Evolutionary conservation across 2,329 filamentous ascomycete genomes (phyloP), one percentile per base, ranked within the genome.

Genomic region (Cytospora chrysosperma): DNA sequence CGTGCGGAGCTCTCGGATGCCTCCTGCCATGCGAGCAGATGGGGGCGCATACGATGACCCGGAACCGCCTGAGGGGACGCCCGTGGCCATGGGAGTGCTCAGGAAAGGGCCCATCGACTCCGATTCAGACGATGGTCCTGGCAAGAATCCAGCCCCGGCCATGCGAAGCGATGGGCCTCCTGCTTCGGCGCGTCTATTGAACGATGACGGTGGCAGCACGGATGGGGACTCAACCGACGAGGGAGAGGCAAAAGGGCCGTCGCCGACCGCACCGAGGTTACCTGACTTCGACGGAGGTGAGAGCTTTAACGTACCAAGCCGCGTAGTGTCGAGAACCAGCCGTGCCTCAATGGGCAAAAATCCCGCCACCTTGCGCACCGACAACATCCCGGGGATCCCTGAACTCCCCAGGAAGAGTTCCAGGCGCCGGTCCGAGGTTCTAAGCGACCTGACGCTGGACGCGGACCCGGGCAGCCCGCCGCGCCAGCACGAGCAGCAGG

Each of bases 1-100:
- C 6, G 94, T 99, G 19, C 82, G 95, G 71, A 97, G 93, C 73
- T 86, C 92, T 9, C 86, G 93, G 61, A 93, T 95, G 79, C 93
- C 93, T 2, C 89, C 90, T 8, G 88, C 88, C 63, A 90, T 92
- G 80, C 84, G 82, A 67, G 77, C 79, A 68, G 80, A 75, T 71
- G 82, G 76, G 30, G 77, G 82, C 12, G 81, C 85, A 32, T 83
- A 86, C 63, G 86, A 85, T 49, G 81, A 89, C 63, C 90, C 91
- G 58, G 84, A 87, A 0, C 91, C 85, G 1, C 85, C 85, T 0
- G 85, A 88, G 69, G 87, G 86, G 2, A 85, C 88, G 43, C 87
- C 87, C 4, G 85, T 89, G 12, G 86, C 86, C 26, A 86, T 85
- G 81, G 83, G 83, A 6, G 83, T 84, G 13, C 69, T 86, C 67